Evolutionary conservation across 2,329 filamentous ascomycete species (phyloP), one percentile per base, ranked within the genome.

Genomic region (Hymenoscyphus infarciens): DNA sequence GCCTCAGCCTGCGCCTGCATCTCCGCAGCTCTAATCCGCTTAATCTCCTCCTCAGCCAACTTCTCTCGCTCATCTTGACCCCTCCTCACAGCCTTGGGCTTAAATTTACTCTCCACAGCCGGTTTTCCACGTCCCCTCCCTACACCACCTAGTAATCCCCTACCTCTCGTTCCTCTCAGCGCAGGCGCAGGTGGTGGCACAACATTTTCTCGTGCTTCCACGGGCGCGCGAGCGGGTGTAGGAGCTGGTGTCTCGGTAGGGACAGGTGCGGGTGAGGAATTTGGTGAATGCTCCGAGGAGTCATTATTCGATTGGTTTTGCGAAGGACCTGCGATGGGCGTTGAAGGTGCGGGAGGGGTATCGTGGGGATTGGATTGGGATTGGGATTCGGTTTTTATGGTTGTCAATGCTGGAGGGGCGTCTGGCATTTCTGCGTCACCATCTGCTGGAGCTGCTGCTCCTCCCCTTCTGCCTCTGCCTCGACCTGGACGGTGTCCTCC

Each of bases 181-280:
- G 61, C 62, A 31, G 59, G 19, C n/a, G 62, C 19, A 54, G 57
- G 25, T 15, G 56, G 38, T 10, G 39, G 54, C 39, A n/a, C 57
- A 15, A 57, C 33, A 25, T 33, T 60, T 13, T 57, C 62, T 8
- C 49, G 19, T 59, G 49, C 56, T 25, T 49, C 42, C 16, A 52
- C 22, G 15, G 65, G 39, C 33, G 64, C 61, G 22, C 65, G 66
- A n/a, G 62, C 62, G n/a, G 71, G 68, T 29, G 70, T 71, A n/a
- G 71, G 65, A 11, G 71, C 71, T 29, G 71, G 71, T 35, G 69
- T 70, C 65, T 73, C 72, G 6, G 71, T 69, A 4, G 72, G 70
- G 13, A 69, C 59, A 4, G 63, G 67, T 1, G 67, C 70, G 27
- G 70, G 71, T 27, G 71, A 72, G 13, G 67, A 69, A 57, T 72